These are phyloP conservation scores for Tieghemostelium lacteum DNA, from an alignment of 78 protist genomes.

Conservation along the genomic window DNA sequence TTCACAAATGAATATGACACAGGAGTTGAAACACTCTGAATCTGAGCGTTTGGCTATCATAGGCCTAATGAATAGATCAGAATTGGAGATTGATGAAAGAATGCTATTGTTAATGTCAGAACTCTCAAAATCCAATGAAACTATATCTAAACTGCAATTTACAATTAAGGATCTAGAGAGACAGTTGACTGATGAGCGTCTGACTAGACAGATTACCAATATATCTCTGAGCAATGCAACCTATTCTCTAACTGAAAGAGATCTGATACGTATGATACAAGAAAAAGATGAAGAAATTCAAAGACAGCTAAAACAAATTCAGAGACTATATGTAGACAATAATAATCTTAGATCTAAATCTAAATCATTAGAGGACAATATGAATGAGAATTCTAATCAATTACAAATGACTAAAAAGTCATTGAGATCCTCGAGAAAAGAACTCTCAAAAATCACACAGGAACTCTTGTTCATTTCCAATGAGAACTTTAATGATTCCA, in stretches of 20 bases:
- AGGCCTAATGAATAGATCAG: conserved; percentile 38
- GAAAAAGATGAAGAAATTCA: conserved; percentile 54
- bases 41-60: conserved; percentile 47
- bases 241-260: conserved; percentile 24
- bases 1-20: conserved; percentile 44
- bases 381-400: conserved; percentile 14
- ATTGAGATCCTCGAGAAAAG: conserved; percentile 10
- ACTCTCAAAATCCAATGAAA: conserved; percentile 18
- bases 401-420: conserved; percentile 14
- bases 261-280: conserved; percentile 31
- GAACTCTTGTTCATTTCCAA: conserved; percentile 31
- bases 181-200: conserved; percentile 21
- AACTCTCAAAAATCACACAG: conserved; percentile 37
- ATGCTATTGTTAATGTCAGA: conserved; percentile 24
- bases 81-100: conserved; percentile 39
- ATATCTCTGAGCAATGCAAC: conserved; percentile 19
- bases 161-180: conserved; percentile 20
- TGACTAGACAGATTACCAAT: conserved; percentile 29
- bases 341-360: conserved; percentile 10
- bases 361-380: conserved; percentile 39
- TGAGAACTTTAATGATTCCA: conserved; percentile 53
- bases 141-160: neutral
- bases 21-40: conserved; percentile 20
- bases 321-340: conserved; percentile 34
- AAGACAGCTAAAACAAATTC: conserved; percentile 19